These are phyloP conservation scores for Debaryomyces udenii DNA, from an alignment of 1,139 yeast genomes.

Conservation along the genomic window DNA sequence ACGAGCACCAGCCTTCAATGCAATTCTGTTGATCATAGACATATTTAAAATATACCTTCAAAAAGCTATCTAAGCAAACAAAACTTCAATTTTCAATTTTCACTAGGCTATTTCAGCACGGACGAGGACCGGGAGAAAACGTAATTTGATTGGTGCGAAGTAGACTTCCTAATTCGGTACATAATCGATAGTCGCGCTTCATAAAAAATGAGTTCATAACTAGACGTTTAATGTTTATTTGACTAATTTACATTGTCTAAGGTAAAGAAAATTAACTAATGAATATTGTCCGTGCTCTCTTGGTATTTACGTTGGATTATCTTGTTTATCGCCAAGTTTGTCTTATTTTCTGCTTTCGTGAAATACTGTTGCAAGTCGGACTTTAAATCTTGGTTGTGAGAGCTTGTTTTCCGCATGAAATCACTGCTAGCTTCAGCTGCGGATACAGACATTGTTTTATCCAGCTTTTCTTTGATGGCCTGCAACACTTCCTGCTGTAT, in stretches of 20 bases:
- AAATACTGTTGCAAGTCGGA: conserved; percentile 31
- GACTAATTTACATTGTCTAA: too few species aligned
- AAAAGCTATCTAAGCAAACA: conserved; percentile 9
- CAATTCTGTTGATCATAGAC: conserved; percentile 53
- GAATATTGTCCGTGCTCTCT: background rate
- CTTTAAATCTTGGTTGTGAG: conserved; percentile 29
- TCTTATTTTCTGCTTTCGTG: conserved; percentile 30
- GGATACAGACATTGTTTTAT: conserved; percentile 3
- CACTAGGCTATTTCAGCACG: conserved; percentile 11
- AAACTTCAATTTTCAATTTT: conserved; percentile 7
- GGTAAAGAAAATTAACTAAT: background rate
- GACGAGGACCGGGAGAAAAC: conserved; percentile 27
- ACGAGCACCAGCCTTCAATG: conserved; percentile 46
- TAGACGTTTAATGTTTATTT: too few species aligned
- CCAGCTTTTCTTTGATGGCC: conserved; percentile 10
- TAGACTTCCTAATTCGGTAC: conserved; percentile 39
- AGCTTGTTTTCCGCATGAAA: background rate
- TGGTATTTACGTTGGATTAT: conserved; percentile 29
- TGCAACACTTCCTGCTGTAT: conserved; percentile 27
- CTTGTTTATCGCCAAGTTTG: conserved; percentile 32
- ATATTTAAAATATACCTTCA: conserved; percentile 20
- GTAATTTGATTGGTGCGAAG: conserved; percentile 41
- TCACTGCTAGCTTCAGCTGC: background rate
- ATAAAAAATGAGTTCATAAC: too few species aligned
- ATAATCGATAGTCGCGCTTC: conserved; percentile 12